phyloP scores from a whole-genome alignment of 2,329 filamentous ascomycete genomes.

The Alternaria sp. region DNA sequence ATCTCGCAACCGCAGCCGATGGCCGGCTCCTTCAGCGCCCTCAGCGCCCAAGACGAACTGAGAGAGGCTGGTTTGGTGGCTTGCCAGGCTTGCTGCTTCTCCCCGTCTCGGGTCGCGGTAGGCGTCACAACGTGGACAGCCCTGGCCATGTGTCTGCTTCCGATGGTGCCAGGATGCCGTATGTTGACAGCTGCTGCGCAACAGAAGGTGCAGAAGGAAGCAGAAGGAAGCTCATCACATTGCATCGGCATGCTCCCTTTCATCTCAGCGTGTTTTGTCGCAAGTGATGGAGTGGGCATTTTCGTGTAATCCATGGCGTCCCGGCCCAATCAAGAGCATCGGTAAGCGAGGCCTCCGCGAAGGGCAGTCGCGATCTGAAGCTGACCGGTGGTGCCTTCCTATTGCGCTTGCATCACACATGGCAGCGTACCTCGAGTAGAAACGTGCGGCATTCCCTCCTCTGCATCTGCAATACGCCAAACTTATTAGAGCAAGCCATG shows the following conservation, averaged over 20 bases:
- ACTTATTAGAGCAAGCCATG: not conserved
- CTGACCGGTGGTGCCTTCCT: slow-evolving; percentile 18
- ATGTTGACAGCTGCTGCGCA: slow-evolving; percentile 17
- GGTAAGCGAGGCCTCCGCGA: slow-evolving; percentile 32
- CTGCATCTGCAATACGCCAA: not conserved
- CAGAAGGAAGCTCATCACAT: slow-evolving; percentile 8
- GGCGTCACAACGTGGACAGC: slow-evolving; percentile 35
- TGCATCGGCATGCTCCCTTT: slow-evolving; percentile 24
- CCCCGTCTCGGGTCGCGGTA: slow-evolving; percentile 31
- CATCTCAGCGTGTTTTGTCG: slow-evolving; percentile 30
- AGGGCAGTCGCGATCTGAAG: slow-evolving; percentile 20
- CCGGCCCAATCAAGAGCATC: slow-evolving; percentile 30
- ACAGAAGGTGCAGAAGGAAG: slow-evolving; percentile 6
- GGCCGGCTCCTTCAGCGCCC: slow-evolving; percentile 26
- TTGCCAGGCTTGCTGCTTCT: slow-evolving; percentile 34
- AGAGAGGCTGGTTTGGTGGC: slow-evolving; percentile 27
- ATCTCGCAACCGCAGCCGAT: slow-evolving; percentile 39
- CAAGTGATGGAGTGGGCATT: slow-evolving; percentile 14
- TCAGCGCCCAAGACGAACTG: slow-evolving; percentile 8
- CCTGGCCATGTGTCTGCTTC: slow-evolving; percentile 11
- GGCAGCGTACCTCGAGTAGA: slow-evolving; percentile 10
- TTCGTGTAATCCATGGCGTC: slow-evolving; percentile 26
- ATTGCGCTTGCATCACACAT: slow-evolving; percentile 11
- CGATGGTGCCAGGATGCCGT: slow-evolving; percentile 5
- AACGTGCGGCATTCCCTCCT: slow-evolving; percentile 5